Evolutionary conservation across 148 eudicot species (phyloP).

Genomic region (Vaccinium vitisidaea): DNA sequence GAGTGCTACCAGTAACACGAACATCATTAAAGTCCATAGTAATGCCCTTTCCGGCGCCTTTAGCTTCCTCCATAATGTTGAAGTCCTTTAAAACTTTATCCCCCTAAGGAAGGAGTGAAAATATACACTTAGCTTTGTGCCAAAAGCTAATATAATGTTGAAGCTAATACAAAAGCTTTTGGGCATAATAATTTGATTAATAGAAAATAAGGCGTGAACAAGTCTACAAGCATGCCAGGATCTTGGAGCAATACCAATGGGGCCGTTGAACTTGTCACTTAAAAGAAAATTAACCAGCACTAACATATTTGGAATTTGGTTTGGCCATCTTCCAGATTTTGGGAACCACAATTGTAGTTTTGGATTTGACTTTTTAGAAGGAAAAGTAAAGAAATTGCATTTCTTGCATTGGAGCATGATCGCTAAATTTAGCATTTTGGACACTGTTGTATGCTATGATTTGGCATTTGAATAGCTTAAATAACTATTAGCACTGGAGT

Average conservation of each 20-base stretch:
- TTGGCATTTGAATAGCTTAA: background rate
- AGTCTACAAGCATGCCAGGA: background rate
- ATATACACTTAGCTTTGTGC: background rate
- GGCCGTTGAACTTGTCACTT: background rate
- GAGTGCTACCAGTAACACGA: conserved; percentile 56
- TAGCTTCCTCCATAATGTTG: conserved; percentile 58
- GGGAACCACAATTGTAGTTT: background rate
- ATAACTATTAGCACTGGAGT: background rate
- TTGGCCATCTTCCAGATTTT: background rate
- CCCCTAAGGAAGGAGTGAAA: conserved; percentile 43
- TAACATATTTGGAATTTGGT: background rate
- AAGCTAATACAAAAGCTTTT: too few species aligned
- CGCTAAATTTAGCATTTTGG: background rate
- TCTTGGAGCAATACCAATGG: conserved; percentile 1
- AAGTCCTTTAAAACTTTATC: conserved; percentile 49
- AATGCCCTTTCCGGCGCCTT: conserved; percentile 54
- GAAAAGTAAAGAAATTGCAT: background rate
- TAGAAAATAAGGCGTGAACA: background rate
- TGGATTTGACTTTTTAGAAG: background rate
- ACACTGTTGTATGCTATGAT: background rate
- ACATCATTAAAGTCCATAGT: conserved; percentile 37
- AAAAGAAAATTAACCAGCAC: background rate
- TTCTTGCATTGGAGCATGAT: background rate
- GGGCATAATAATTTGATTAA: background rate
- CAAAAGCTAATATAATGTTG: background rate